Conservation (phyloP, 495 filamentous ascomycete species). For the Annulohypoxylon moriforme region DNA sequence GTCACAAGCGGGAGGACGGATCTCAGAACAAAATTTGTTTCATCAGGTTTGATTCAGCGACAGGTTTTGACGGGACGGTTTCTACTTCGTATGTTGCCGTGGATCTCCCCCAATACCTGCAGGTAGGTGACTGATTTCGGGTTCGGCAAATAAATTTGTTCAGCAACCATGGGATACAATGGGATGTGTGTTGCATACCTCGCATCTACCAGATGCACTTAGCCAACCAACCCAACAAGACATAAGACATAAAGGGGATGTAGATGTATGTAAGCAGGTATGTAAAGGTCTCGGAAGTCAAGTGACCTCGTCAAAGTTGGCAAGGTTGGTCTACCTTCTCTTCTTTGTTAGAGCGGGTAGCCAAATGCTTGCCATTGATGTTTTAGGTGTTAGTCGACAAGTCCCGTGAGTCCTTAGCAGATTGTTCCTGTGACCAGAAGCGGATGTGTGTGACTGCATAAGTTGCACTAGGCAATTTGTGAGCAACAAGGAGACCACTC, state of each 20-base stretch:
- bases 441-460: slow-evolving; percentile 52
- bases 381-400: slow-evolving; percentile 37
- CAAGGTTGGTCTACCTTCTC: slow-evolving; percentile 23
- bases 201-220: neutral
- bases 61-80: slow-evolving; percentile 24
- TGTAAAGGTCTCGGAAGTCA: slow-evolving; percentile 38
- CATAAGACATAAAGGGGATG: slow-evolving; percentile 6
- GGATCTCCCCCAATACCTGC: slow-evolving; percentile 39
- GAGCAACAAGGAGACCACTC: slow-evolving; percentile 37
- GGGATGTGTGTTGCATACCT: slow-evolving; percentile 10
- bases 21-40: slow-evolving; percentile 34
- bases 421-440: slow-evolving; percentile 47
- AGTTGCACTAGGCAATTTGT: slow-evolving; percentile 45
- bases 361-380: slow-evolving; percentile 19
- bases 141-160: slow-evolving; percentile 42
- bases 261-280: too few relatives aligned
- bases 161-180: slow-evolving; percentile 2
- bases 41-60: slow-evolving; percentile 38
- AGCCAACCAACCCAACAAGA: neutral
- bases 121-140: slow-evolving; percentile 31
- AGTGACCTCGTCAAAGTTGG: slow-evolving; percentile 36
- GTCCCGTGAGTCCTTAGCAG: slow-evolving; percentile 46
- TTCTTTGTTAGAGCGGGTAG: slow-evolving; percentile 19
- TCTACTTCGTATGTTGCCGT: slow-evolving; percentile 22
- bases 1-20: slow-evolving; percentile 30